These are phyloP conservation scores for Venturia nashicola DNA, from an alignment of 2,329 filamentous ascomycete genomes.

Conservation along the genomic window DNA sequence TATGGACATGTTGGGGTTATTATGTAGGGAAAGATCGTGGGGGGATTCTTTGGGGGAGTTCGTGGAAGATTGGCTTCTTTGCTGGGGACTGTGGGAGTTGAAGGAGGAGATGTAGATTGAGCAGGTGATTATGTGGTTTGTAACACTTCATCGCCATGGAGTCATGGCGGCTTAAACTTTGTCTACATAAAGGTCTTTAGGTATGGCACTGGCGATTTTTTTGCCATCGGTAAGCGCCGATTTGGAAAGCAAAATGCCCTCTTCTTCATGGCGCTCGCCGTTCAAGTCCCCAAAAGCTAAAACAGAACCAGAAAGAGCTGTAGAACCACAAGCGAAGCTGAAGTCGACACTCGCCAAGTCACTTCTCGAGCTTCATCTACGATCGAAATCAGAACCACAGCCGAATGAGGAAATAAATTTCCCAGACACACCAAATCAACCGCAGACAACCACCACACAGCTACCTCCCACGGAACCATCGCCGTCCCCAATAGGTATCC, in stretches of 20 bases:
- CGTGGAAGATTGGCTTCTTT: no score
- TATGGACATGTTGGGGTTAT: no score
- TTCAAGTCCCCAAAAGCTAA: background rate
- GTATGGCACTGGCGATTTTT: background rate
- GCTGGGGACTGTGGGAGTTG: no score
- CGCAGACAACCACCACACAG: no score
- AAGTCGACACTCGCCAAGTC: background rate
- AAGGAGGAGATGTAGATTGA: no score
- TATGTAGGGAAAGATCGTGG: no score
- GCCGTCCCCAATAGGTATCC: no score
- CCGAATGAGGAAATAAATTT: background rate
- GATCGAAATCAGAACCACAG: background rate
- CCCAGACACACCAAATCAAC: no score
- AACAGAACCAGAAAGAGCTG: background rate
- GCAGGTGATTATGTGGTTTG: background rate
- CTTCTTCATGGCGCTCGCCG: background rate
- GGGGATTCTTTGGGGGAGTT: no score
- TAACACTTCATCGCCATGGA: background rate
- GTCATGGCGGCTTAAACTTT: background rate
- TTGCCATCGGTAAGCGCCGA: background rate
- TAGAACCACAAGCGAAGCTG: background rate
- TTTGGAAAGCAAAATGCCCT: background rate
- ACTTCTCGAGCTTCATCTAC: background rate
- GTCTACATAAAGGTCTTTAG: background rate
- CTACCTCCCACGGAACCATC: background rate